phyloP scores from a whole-genome alignment of 192 early-diverging fungal genomes.

The Linnemannia exigua region DNA sequence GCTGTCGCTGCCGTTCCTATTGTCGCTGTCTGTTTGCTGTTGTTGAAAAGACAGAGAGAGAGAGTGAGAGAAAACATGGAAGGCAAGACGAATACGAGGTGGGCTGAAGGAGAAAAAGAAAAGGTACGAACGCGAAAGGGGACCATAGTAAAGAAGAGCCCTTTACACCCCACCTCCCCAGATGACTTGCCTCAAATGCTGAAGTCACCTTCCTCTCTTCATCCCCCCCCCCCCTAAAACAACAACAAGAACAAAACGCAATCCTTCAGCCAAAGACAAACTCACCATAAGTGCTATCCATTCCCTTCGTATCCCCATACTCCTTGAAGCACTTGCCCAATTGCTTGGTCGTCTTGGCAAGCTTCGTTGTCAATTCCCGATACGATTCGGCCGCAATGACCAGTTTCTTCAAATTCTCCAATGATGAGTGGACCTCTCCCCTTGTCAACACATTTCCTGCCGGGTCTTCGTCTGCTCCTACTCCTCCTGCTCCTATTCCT shows the following conservation, averaged over 20 bases:
- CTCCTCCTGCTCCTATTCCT: neutral
- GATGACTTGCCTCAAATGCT: neutral
- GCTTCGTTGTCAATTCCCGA: constrained; percentile 48
- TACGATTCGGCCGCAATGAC: constrained; percentile 58
- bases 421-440: constrained; percentile 47
- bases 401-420: constrained; percentile 53
- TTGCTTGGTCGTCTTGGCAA: constrained; percentile 56
- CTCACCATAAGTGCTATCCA: constrained; percentile 59
- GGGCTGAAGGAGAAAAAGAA: neutral
- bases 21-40: neutral
- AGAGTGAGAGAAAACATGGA: neutral
- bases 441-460: constrained; percentile 10
- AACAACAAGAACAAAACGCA: neutral
- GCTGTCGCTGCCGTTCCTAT: too few species aligned
- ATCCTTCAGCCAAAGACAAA: neutral
- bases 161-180: neutral
- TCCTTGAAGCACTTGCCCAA: constrained; percentile 57
- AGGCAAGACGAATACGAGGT: constrained; percentile 4
- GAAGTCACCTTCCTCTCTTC: neutral
- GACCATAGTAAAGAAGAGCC: neutral
- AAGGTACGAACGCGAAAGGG: neutral
- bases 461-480: neutral
- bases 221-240: neutral
- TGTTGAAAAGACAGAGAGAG: neutral
- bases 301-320: constrained; percentile 58